These are phyloP conservation scores for Leishmania turanica DNA, from an alignment of 208 protist genomes.

Conservation along the genomic window DNA sequence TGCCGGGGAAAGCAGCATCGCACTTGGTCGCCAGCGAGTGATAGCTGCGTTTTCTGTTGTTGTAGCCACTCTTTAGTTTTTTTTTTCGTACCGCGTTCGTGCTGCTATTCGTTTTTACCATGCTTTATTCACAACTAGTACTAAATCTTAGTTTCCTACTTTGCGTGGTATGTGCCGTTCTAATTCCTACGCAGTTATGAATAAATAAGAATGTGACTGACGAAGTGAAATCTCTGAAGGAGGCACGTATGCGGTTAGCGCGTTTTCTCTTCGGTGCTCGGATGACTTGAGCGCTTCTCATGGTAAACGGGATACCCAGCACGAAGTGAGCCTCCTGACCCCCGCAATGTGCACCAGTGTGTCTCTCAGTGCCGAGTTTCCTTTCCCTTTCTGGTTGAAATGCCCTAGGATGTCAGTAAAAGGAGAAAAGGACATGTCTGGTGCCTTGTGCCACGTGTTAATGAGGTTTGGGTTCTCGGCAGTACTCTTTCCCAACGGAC, in stretches of 20 bases:
- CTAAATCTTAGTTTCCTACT: not conserved
- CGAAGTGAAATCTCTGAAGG: not conserved
- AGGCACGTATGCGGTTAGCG: not conserved
- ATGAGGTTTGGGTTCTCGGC: not conserved
- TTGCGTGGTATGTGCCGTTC: not conserved
- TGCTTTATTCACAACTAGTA: not conserved
- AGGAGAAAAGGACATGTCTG: not conserved
- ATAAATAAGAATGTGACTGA: not conserved
- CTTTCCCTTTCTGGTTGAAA: not conserved
- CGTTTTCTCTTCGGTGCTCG: not conserved
- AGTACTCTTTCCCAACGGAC: not conserved
- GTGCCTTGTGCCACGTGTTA: not conserved
- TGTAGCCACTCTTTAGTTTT: not conserved
- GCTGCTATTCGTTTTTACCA: not conserved
- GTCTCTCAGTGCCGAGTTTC: not conserved
- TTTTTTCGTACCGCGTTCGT: not conserved
- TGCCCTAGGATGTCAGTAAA: not conserved
- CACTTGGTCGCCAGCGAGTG: not conserved
- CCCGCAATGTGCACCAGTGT: not conserved
- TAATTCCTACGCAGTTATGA: not conserved
- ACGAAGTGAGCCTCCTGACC: not conserved
- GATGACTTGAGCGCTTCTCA: not conserved
- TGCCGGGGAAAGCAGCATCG: not conserved
- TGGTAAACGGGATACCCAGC: not conserved
- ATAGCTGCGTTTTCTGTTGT: not conserved